phyloP scores from a whole-genome alignment of 2,329 filamentous ascomycete species.

The Paraconiothyrium sp. region DNA sequence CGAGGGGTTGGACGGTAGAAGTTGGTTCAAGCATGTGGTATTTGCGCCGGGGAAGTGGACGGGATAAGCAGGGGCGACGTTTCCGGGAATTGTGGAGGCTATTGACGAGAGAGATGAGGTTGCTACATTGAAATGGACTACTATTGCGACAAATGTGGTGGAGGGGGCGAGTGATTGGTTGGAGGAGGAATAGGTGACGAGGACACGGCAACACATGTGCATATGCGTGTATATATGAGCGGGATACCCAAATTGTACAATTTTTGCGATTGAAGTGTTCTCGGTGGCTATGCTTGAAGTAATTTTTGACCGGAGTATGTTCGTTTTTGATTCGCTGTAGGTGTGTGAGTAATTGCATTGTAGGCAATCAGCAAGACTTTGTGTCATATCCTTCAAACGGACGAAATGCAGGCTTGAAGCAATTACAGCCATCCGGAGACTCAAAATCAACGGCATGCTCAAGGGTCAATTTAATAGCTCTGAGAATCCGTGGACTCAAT shows the following conservation, averaged over 20 bases:
- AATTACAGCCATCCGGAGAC: not conserved
- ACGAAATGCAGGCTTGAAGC: not conserved
- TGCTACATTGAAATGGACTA: constrained; percentile 53
- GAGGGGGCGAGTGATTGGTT: constrained; percentile 47
- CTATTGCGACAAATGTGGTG: constrained; percentile 50
- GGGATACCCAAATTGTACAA: constrained; percentile 2
- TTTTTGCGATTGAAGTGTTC: no score
- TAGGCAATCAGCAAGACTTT: not conserved
- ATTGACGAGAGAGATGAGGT: constrained; percentile 61
- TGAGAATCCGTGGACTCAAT: not conserved
- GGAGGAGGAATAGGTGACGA: constrained; percentile 32
- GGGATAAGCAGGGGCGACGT: constrained; percentile 81
- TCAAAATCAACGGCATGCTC: not conserved
- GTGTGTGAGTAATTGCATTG: not conserved
- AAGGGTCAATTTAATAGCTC: not conserved
- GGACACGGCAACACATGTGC: not conserved
- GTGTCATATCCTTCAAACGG: not conserved
- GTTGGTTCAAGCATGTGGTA: constrained; percentile 95
- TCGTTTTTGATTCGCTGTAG: no score
- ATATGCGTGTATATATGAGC: not conserved
- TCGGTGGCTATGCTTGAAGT: no score
- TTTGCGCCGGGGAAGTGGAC: constrained; percentile 94
- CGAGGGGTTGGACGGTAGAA: constrained; percentile 78
- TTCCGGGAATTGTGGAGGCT: constrained; percentile 71
- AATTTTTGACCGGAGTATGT: no score